Base-by-base conservation (phyloP, 805 yeast species). In the Isabelozyma heimii region DNA sequence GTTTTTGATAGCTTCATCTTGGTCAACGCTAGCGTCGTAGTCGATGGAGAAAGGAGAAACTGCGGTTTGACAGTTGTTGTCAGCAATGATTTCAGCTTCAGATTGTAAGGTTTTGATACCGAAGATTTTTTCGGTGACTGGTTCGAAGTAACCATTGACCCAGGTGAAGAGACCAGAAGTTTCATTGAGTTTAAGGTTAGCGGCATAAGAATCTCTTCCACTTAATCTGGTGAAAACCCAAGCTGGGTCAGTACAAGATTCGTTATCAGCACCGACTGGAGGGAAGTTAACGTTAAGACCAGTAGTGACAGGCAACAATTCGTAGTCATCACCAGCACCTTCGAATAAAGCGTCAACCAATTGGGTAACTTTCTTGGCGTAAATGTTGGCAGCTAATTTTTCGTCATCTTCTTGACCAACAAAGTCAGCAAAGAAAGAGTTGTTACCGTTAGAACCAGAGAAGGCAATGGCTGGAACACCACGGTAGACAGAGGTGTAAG, bases 211-310 rank as follows among this genome's bases (percentile, higher is more conserved):
- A 44, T 64, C 66, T 14, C 59, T 53, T 24, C 84, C 84, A 8
- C 77, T 65, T 46, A 79, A 51, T 65, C 84, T 75, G 13, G 83
- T 61, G 54, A 62, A 69, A 37, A 68, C 71, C 58, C 63, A 79
- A 26, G 66, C 59, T 45, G 82, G 81, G 48, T 66, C 65, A 24
- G 54, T 49, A 65, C 84, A 81, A 7, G 70, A 48, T 50, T 75
- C 77, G 44, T 71, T 53, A 41, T 56, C 56, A 53, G 62, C 57
- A 26, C 77, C 76, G 26, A 78, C 82, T 12, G 47, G 44, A 45
- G 83, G 83, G 58, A 70, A 66, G 63, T 79, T 79, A 48, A 79
- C 81, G 58, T 74, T 77, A 47, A 78, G 50, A 55, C 81, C 82
- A 46, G 65, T 68, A 40, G 73, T 72, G 39, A 64, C 47, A 44